A percentile compares a stretch with the other conserved stretches of the same genome.
Conservation (phyloP, 371 early-diverging fungal genomes). For the Dipsacomyces acuminosporus region DNA sequence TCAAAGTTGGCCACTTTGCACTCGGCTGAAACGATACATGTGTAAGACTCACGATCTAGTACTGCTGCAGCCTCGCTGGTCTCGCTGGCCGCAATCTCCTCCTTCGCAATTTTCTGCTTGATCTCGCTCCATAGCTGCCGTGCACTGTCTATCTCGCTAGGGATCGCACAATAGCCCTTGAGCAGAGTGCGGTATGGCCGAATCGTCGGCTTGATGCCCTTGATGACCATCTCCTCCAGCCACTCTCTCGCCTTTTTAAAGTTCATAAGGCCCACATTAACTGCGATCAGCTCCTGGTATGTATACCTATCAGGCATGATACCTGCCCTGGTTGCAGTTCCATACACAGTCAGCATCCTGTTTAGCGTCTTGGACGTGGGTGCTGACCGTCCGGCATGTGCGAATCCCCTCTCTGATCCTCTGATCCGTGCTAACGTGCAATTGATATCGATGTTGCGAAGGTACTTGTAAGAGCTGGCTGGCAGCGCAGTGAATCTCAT, state of each 20-base stretch:
- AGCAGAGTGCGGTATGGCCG: constrained; percentile 43
- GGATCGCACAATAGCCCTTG: constrained; percentile 31
- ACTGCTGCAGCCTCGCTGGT: neutral
- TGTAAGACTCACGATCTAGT: constrained; percentile 29
- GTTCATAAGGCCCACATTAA: constrained; percentile 35
- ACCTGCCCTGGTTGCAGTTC: constrained; percentile 3
- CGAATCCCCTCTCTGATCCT: constrained; percentile 1
- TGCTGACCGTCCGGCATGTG: neutral
- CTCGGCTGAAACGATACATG: constrained; percentile 42
- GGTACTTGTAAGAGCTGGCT: neutral
- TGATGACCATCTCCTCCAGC: constrained; percentile 24
- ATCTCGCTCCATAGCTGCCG: constrained; percentile 40
- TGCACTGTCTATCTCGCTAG: constrained; percentile 34
- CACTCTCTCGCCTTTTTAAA: constrained; percentile 28
- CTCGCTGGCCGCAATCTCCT: constrained; percentile 10
- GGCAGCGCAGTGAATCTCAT: constrained; percentile 21
- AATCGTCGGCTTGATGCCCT: constrained; percentile 33
- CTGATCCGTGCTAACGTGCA: constrained; percentile 26
- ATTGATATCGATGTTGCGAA: constrained; percentile 35
- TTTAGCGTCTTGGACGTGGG: constrained; percentile 14
- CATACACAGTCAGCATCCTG: constrained; percentile 23
- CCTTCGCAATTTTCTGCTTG: constrained; percentile 9
- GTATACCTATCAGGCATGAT: constrained; percentile 31
- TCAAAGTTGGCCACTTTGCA: constrained; percentile 25
- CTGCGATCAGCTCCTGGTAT: constrained; percentile 42